Evolutionary conservation across 2,329 filamentous ascomycete genomes (phyloP), one percentile per base, ranked within the genome.

Genomic region (Rosellinia necatrix): DNA sequence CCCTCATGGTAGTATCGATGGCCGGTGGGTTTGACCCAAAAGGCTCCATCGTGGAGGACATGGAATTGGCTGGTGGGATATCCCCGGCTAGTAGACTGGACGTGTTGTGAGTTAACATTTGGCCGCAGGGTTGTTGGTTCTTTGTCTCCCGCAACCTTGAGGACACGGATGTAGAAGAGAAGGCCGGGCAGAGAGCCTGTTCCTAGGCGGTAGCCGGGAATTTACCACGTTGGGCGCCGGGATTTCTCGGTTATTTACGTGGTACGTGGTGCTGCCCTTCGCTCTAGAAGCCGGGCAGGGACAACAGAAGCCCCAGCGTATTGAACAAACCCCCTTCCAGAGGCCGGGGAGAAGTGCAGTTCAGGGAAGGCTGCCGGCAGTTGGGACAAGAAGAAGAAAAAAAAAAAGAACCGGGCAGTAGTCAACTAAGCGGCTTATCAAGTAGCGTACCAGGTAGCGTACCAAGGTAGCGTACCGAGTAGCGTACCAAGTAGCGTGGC

Each of bases 21-120:
- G 63, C 64, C 41, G 67, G 67, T 49, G 70, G 67, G 42, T 69
- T 64, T 19, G 63, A 27, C 21, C 64, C 64, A 58, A 69, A 56
- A 35, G 64, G 67, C 25, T 67, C 67, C 53, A 69, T 58, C 38
- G 65, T 54, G 38, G 66, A 63, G 48, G 68, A 64, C 64, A 68
- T 65, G 30, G 65, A 68, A 52, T 67, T 72, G 9, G 68, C 66
- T 22, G 74, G 61, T 32, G 69, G 47, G 30, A 66, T 56, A 46
- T 72, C 70, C 56, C 76, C 76, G 60, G 77, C 76, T 56, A 80
- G 66, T 58, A 78, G 67, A 60, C 78, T 68, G 37, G 77, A 73
- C 38, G 74, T 67, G 62, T 82, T 77, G 71, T 78, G 80, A 47
- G 80, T 80, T 52, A 83, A 72, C 80, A 83, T 83, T 47, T 24